Evolutionary conservation across 2,329 filamentous ascomycete species (phyloP), one percentile per base, ranked within the genome.

Genomic region (Aspergillus puulaauensis): DNA sequence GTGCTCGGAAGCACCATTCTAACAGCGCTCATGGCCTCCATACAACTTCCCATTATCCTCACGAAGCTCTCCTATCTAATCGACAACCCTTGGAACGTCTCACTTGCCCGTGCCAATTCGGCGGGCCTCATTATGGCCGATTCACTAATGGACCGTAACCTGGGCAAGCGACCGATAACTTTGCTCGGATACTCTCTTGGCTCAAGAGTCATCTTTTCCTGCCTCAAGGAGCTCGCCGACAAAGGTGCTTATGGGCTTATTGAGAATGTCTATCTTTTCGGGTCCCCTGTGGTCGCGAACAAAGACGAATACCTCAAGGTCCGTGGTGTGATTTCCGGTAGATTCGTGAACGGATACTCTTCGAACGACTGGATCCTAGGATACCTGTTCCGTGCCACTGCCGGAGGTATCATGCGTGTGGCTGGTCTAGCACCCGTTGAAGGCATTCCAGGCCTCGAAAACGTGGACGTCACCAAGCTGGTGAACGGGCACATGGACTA

Each of bases 31-130:
- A 98, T 99, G 93, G 89, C 93, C 41, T 92, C 93, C 35, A 80
- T 99, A 52, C 91, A 96, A 72, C 79, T 97, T n/a, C 95, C 95
- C 2, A 85, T 99, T 43, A 88, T 97, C 27, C 79, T 99, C 45
- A 93, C 93, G 0, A 99, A 99, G 72, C 84, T 99, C 9, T 87
- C 93, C 0, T 99, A 99, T 70, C 83, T 99, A 19, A 97, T 99
- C 64, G 95, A 99, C 75, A 99, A 99, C 70, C 95, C 95, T 0
- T 99, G 95, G 95, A 91, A 90, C 24, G 93, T 97, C n/a, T 98
- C 95, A 1, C 84, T 96, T 50, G 91, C 95, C 68, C 87, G 95
- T 66, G 95, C 95, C 31, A 93, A 90, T 68, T 83, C 90, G 56
- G 91, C 93, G 7, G 95, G 95, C 3, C 83, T 96, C 47, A 96